Base-by-base conservation (phyloP, 2,329 filamentous ascomycete genomes). In the Pseudogymnoascus sp. region DNA sequence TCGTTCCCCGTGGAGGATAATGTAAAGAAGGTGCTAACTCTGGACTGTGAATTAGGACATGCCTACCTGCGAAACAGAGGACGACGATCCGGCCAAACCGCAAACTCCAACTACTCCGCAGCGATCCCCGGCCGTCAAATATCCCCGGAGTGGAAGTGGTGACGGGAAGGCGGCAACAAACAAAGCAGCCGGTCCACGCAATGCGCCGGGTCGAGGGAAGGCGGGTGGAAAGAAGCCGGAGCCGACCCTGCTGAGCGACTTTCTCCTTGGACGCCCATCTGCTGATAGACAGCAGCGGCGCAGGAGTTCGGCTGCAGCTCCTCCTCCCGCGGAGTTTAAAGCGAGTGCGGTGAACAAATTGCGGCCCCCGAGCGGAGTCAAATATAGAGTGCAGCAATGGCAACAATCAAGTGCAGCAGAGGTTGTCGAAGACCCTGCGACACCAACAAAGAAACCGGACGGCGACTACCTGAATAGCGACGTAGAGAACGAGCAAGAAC, bases 381-480 rank as follows among this genome's bases (percentile, higher is more conserved):
- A 84, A 64, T 88, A 90, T 66, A 86, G 92, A 69, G 89, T 96
- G 60, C 87, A 86, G 67, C 83, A 87, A 74, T 96, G 92, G 92
- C 91, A 96, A 74, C 87, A 87, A 70, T 79, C 86, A 66, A 90
- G 88, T 69, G 88, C 87, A 35, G 81, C 82, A 5, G 87, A 86
- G 25, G 81, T 87, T 3, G 74, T 74, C 1, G 80, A 77, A 2
- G 77, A 81, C 61, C 79, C 80, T 1, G 76, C 82, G 33, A 79
- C 6, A 78, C 81, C 5, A 20, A 22, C 60, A 35, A 83, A 78
- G 30, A 83, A 84, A 66, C 81, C 86, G 2, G 82, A 83, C 30
- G 85, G 47, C 16, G 37, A 30, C 9, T 43, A 30, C 11, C 41
- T 30, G 1, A 41, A 8, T 1, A 59, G 57, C 18, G 35, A 25